Evolutionary conservation across 1,139 yeast species (phyloP).

Genomic region (Sugiyamaella grinbergsii): DNA sequence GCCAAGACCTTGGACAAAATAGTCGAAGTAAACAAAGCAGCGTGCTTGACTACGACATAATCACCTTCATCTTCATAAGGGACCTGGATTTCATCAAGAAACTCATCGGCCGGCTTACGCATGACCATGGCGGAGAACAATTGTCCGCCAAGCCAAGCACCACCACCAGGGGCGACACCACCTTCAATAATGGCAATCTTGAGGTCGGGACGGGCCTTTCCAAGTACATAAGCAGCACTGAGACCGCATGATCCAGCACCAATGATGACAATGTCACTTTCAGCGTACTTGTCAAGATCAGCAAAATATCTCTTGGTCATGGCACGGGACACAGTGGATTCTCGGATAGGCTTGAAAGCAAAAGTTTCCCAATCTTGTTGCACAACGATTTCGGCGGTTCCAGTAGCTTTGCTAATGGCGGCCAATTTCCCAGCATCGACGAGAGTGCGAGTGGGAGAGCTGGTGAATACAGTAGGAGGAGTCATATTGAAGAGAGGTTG

Average conservation of each 20-base stretch:
- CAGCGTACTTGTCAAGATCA: conserved; percentile 73
- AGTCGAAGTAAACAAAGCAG: conserved; percentile 76
- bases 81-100: conserved; percentile 64
- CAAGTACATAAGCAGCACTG: conserved; percentile 60
- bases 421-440: conserved; percentile 5
- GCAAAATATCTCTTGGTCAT: conserved; percentile 77
- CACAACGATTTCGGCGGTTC: conserved; percentile 22
- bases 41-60: conserved; percentile 79
- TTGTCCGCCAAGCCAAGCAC: conserved; percentile 82
- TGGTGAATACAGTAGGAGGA: conserved; percentile 22
- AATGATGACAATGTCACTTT: conserved; percentile 70
- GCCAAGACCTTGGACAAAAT: conserved; percentile 67
- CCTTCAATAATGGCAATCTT: conserved; percentile 77
- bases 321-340: conserved; percentile 79
- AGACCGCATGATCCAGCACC: conserved; percentile 84
- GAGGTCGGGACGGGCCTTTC: conserved; percentile 73
- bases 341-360: conserved; percentile 71
- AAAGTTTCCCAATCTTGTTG: conserved; percentile 60
- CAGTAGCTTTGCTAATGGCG: conserved; percentile 23
- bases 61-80: conserved; percentile 80
- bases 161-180: conserved; percentile 77
- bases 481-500: conserved; percentile 12
- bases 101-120: conserved; percentile 74
- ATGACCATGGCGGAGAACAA: conserved; percentile 76
- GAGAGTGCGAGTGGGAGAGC: conserved; percentile 6